Evolutionary conservation across 257 asterid species (phyloP).

Genomic region (Primulina tabacum): DNA sequence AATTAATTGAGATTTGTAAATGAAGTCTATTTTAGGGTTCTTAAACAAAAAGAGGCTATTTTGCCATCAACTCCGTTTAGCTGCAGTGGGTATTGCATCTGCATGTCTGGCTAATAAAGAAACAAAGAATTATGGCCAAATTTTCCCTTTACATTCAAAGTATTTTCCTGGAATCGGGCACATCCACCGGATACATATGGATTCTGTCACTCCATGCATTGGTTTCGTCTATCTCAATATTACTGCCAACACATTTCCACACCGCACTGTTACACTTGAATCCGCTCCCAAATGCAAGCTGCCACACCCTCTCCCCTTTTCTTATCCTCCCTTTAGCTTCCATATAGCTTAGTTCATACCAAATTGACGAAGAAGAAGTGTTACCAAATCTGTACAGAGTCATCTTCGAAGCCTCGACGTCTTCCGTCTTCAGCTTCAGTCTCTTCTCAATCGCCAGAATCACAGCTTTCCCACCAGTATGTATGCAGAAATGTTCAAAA

Average conservation of each 20-base stretch:
- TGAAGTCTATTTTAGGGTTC: too few relatives aligned
- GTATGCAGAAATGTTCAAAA: conserved; percentile 33
- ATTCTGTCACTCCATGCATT: conserved; percentile 27
- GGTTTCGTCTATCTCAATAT: conserved; percentile 2
- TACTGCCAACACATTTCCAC: conserved; percentile 24
- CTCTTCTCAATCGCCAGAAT: conserved; percentile 22
- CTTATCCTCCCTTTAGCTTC: conserved; percentile 32
- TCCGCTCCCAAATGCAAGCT: conserved; percentile 33
- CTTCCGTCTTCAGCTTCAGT: conserved; percentile 17
- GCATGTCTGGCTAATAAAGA: too few relatives aligned
- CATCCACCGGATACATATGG: conserved; percentile 19
- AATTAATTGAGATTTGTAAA: too few relatives aligned
- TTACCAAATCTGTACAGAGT: conserved; percentile 30
- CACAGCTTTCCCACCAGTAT: conserved; percentile 29
- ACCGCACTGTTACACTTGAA: conserved; percentile 35
- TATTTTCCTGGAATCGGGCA: conserved; percentile 23
- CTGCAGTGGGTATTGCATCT: too few relatives aligned
- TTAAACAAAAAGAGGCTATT: too few relatives aligned
- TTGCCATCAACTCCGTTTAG: too few relatives aligned
- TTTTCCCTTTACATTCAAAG: neutral
- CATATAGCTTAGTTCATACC: conserved; percentile 29
- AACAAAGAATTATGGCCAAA: neutral
- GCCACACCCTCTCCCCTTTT: conserved; percentile 31
- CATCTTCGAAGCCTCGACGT: conserved; percentile 35
- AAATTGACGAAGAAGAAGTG: conserved; percentile 33